Base-by-base conservation (phyloP, 768 basidiomycete genomes). In the Boletus sp. region DNA sequence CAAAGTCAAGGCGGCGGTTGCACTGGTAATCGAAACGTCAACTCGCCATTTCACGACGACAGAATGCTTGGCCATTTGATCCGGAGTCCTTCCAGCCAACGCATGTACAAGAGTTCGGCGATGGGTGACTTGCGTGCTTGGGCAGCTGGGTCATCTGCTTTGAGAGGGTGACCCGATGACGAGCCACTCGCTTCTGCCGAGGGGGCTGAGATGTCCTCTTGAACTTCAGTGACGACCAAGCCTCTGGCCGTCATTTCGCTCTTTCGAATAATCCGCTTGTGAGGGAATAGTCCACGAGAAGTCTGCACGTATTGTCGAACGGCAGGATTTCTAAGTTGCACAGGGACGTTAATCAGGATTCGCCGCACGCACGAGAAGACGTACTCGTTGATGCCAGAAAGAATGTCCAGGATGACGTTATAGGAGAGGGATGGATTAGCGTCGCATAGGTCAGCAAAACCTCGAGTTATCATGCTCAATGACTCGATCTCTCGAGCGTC, bases 21-120 rank as follows among this genome's bases (percentile, higher is more conserved):
- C 3, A 46, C 45, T 12, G 44, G 24, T 49, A 24, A 8, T 50
- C 47, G 9, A 36, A 37, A 9, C 30, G 32, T 37, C 7, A 9
- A 37, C 24, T 17, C 7, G 48, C 15, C 28, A 14, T 32, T 52
- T 61, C 48, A 68, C 44, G 64, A 71, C 12, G 69, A 79, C 40
- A 80, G 73, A 49, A 91, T 78, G 64, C 79, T 89, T 6, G 92
- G 92, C 94, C 94, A 95, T 71, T 92, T 94, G 67, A 94, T 77
- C 73, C 85, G 88, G 52, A 97, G 75, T 4, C 94, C 94, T 67
- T 97, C 92, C 28, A 98, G 77, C 95, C 96, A 98, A 48, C 96
- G 85, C 82, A 95, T 87, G 71, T 98, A 98, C n/a, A 98, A 77
- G 61, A 98, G 80, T 70, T 98, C 96, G 20, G 94, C 91, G 30